phyloP scores from a whole-genome alignment of 108 stramenopile genomes.

The Pseudonitzschia delicatissima region DNA sequence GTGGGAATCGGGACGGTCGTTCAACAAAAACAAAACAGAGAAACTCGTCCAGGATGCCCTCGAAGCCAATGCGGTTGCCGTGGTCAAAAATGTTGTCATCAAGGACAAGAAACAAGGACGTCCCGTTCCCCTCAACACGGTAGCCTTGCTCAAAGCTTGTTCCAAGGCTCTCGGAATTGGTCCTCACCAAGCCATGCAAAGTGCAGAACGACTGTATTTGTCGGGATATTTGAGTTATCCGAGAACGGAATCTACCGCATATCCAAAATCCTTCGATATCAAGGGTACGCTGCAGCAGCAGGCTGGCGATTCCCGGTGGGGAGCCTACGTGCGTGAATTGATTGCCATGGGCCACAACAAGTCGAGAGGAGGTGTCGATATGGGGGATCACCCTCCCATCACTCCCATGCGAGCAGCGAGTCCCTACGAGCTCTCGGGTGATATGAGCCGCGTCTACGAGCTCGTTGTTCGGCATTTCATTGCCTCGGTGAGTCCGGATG shows the following conservation, averaged over 20 bases:
- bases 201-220: slow-evolving; percentile 80
- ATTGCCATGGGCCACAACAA: slow-evolving; percentile 52
- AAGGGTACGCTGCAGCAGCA: slow-evolving; percentile 73
- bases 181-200: slow-evolving; percentile 72
- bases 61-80: slow-evolving; percentile 43
- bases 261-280: slow-evolving; percentile 84
- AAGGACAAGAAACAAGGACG: slow-evolving; percentile 87
- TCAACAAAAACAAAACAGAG: slow-evolving; percentile 66
- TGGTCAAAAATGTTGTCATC: slow-evolving; percentile 57
- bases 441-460: slow-evolving; percentile 86
- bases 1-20: slow-evolving; percentile 75
- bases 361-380: slow-evolving; percentile 73
- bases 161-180: slow-evolving; percentile 84
- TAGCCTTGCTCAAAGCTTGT: slow-evolving; percentile 75
- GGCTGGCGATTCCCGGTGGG: slow-evolving; percentile 66
- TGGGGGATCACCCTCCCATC: slow-evolving; percentile 89
- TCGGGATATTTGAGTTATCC: slow-evolving; percentile 87
- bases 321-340: slow-evolving; percentile 64
- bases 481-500: slow-evolving; percentile 84
- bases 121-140: slow-evolving; percentile 80
- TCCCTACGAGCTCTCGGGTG: slow-evolving; percentile 64
- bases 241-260: slow-evolving; percentile 76
- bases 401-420: slow-evolving; percentile 68
- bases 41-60: slow-evolving; percentile 46
- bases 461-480: slow-evolving; percentile 86